phyloP scores from a whole-genome alignment of 169 alveolate genomes.

The Eimeria praecox region DNA sequence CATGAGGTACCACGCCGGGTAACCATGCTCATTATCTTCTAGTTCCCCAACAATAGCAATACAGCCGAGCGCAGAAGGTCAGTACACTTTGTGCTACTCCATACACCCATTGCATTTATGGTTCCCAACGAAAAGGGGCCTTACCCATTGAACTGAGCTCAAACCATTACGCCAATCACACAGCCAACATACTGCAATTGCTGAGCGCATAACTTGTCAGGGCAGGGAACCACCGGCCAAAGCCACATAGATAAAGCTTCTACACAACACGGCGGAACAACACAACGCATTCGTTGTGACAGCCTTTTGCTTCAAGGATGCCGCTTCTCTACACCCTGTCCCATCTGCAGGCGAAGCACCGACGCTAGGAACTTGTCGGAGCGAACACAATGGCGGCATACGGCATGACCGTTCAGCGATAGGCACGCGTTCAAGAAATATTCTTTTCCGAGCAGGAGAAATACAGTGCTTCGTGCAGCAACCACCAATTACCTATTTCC shows the following conservation, averaged over 20 bases:
- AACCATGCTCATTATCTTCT: neutral
- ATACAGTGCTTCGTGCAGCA: neutral
- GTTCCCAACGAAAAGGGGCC: neutral
- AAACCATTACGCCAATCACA: neutral
- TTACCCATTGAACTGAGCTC: neutral
- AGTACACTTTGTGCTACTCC: neutral
- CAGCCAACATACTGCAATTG: neutral
- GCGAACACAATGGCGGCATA: neutral
- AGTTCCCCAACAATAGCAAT: neutral
- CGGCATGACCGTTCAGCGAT: neutral
- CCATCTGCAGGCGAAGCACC: neutral
- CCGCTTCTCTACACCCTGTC: neutral
- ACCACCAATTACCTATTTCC: neutral
- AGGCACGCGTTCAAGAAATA: neutral
- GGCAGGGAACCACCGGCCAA: neutral
- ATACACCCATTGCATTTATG: neutral
- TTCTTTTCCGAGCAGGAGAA: neutral
- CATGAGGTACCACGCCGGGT: neutral
- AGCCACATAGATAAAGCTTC: neutral
- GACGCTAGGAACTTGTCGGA: neutral
- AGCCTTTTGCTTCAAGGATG: neutral
- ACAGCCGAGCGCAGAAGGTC: neutral
- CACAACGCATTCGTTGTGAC: too few relatives aligned
- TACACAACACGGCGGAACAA: neutral
- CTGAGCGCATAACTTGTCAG: neutral